Evolutionary conservation across 345 rosid species (phyloP), one percentile per base, ranked within the genome.

Genomic region (Brassica napus): DNA sequence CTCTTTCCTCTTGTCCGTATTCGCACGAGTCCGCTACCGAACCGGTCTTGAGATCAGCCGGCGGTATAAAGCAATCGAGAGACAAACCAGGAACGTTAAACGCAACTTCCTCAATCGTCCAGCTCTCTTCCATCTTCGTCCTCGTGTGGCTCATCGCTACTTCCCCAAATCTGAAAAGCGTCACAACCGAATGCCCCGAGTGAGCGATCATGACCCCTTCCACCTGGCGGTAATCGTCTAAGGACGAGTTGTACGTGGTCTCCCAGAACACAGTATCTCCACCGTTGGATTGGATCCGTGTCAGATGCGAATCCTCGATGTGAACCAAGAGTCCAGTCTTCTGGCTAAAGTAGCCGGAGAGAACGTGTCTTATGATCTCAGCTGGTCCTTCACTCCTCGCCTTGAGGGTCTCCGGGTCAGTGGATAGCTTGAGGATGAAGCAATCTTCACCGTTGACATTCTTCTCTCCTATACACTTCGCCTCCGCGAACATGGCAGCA

Each of bases 161-260:
- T 86, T 92, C 95, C 1, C 97, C 98, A 54, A 94, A 94, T 80
- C 97, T 86, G 83, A 89, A 94, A 68, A 92, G 95, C 16, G 95
- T 91, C 81, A 91, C 97, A 34, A 89, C 90, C 5, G 97, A 89
- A 28, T 85, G 92, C 1, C 98, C 97, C 0, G 97, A 92, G 84
- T 92, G 97, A 52, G 98, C 98, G 7, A 94, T 90, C 97, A 94
- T 91, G 70, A 92, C 88, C 65, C 98, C 97, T 79, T 92, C 98
- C 5, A 94, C 97, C 5, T 84, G 88, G 65, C 90, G 89, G 81
- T 94, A 94, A 78, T 94, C 95, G 1, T 91, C 89, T 5, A 94
- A 83, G 73, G 82, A 91, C 0, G 97, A 92, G 81, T 91, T 91
- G 79, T 89, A 88, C 2, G 98, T 91, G 0, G 98, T 94, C 82